Evolutionary conservation across 306 rosid species (phyloP).

Genomic region (Senna siamea): DNA sequence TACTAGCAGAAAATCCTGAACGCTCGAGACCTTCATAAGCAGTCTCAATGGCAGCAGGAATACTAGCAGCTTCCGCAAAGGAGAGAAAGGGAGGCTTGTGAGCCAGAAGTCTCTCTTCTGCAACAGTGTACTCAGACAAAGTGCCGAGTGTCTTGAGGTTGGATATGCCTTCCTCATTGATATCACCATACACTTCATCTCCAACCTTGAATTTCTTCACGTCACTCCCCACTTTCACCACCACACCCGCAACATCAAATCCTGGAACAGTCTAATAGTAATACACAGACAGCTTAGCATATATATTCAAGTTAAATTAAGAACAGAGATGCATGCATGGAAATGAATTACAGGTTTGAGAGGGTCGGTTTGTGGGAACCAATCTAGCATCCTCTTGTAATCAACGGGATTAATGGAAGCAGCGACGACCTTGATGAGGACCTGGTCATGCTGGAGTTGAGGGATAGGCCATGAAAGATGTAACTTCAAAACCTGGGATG

Average conservation of each 20-base stretch:
- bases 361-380: background rate
- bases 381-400: background rate
- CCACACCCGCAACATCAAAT: background rate
- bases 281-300: too few relatives aligned
- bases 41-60: background rate
- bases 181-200: background rate
- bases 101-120: background rate
- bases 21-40: background rate
- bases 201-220: background rate
- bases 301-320: too few relatives aligned
- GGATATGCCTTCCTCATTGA: background rate
- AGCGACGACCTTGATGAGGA: background rate
- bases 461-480: background rate
- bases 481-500: background rate
- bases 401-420: background rate
- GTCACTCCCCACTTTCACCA: background rate
- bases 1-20: background rate
- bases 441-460: background rate
- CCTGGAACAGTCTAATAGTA: background rate
- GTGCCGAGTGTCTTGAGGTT: background rate
- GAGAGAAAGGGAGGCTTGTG: background rate
- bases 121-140: background rate
- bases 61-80: background rate
- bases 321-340: too few relatives aligned
- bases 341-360: background rate